Evolutionary conservation across 2,329 filamentous ascomycete genomes (phyloP).

Genomic region (Chrysoporthe austroafricana): DNA sequence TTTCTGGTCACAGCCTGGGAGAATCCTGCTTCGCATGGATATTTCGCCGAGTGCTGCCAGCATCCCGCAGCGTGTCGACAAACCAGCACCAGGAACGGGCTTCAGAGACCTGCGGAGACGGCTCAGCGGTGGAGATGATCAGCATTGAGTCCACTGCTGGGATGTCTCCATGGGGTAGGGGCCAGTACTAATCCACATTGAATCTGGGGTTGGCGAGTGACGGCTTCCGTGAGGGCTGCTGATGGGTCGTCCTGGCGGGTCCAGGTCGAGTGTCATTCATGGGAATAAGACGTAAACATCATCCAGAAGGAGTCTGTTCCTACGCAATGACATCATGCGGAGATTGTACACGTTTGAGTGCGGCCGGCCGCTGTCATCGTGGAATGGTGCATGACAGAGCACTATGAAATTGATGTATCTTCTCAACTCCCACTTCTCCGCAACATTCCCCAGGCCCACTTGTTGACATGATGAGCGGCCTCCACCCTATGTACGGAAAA

Average conservation of each 20-base stretch:
- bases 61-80: background rate
- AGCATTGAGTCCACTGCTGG: background rate
- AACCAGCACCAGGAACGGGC: background rate
- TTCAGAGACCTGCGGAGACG: background rate
- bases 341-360: background rate
- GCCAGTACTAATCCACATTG: background rate
- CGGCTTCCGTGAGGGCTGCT: background rate
- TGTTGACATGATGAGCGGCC: background rate
- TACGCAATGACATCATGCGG: constrained; percentile 1
- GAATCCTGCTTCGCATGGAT: background rate
- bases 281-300: constrained; percentile 4
- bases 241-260: background rate
- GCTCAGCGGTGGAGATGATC: background rate
- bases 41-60: background rate
- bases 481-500: background rate
- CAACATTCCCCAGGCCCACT: background rate
- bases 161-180: background rate
- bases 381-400: background rate
- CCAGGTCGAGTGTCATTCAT: background rate
- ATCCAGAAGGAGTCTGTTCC: background rate
- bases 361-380: background rate
- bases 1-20: background rate
- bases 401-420: background rate
- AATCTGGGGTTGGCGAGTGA: background rate
- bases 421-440: background rate